Evolutionary conservation across 2,329 filamentous ascomycete genomes (phyloP).

Genomic region (Aspergillus brasiliensis): DNA sequence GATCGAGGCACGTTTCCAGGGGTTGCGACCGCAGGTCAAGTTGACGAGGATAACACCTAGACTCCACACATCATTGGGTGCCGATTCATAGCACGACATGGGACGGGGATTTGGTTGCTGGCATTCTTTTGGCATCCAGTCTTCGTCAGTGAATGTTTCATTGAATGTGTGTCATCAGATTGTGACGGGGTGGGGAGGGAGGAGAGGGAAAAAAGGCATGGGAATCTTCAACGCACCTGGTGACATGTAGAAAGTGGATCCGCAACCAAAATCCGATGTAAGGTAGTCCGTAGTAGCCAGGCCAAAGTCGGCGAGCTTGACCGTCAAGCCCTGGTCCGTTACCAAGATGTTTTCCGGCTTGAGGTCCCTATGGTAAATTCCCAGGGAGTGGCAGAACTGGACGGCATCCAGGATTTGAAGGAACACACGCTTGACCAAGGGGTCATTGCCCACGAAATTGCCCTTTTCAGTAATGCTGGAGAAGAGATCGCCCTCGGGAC

Average conservation of each 20-base stretch:
- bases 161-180: not conserved
- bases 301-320: constrained; percentile 97
- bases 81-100: constrained; percentile 80
- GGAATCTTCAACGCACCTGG: constrained; percentile 80
- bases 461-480: constrained; percentile 95
- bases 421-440: constrained; percentile 82
- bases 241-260: constrained; percentile 99
- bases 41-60: constrained; percentile 98
- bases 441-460: constrained; percentile 90
- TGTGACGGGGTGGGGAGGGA: constrained; percentile 17
- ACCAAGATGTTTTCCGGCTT: constrained; percentile 99
- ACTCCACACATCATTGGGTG: constrained; percentile 96
- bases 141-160: constrained; percentile 9
- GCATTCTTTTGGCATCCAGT: constrained; percentile 71
- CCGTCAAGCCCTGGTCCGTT: constrained; percentile 80
- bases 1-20: constrained; percentile 93
- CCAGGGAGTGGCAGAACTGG: constrained; percentile 86
- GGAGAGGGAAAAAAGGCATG: too few relatives aligned
- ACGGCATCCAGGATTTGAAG: constrained; percentile 96
- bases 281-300: constrained; percentile 81
- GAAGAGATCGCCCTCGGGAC: constrained; percentile 94
- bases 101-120: constrained; percentile 73
- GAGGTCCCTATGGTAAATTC: constrained; percentile 95
- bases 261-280: constrained; percentile 94
- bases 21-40: constrained; percentile 95